These are phyloP conservation scores for Tubosaeta sp. DNA, from an alignment of 768 basidiomycete genomes.

Conservation along the genomic window DNA sequence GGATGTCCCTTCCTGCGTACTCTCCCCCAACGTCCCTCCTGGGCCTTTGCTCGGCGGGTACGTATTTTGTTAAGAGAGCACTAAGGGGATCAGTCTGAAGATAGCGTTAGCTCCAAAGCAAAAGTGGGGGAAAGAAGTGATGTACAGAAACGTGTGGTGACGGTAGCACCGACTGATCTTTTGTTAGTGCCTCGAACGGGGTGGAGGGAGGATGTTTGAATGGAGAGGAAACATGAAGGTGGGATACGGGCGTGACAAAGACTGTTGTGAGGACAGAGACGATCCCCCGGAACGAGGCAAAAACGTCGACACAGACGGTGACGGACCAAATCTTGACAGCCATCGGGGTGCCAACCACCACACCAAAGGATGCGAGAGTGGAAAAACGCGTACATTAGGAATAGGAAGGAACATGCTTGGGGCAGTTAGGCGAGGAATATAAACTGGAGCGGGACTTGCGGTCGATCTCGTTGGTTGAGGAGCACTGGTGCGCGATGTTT, in stretches of 20 bases:
- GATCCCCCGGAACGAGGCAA: slow-evolving; percentile 13
- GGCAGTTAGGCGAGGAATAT: slow-evolving; percentile 62
- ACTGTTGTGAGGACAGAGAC: background rate
- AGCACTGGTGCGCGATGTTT: slow-evolving; percentile 42
- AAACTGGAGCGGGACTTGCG: slow-evolving; percentile 33
- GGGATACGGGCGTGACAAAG: slow-evolving; percentile 1
- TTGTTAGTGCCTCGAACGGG: slow-evolving; percentile 5
- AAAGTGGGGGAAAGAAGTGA: background rate
- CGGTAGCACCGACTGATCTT: slow-evolving; percentile 3
- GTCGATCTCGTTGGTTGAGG: slow-evolving; percentile 26
- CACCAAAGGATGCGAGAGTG: slow-evolving; percentile 47
- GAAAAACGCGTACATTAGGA: slow-evolving; percentile 69
- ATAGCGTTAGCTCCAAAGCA: slow-evolving; percentile 2
- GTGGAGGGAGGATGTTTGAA: background rate
- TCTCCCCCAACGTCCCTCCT: slow-evolving; percentile 70
- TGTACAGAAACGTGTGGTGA: slow-evolving; percentile 7
- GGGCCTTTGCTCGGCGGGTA: slow-evolving; percentile 73
- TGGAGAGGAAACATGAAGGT: slow-evolving; percentile 4
- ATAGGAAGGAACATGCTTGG: slow-evolving; percentile 87
- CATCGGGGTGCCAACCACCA: slow-evolving; percentile 51
- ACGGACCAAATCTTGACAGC: slow-evolving; percentile 32
- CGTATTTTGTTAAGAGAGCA: slow-evolving; percentile 79
- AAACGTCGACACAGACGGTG: slow-evolving; percentile 36
- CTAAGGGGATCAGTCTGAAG: slow-evolving; percentile 77
- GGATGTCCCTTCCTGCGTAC: slow-evolving; percentile 67